Percentiles rank a stretch among this genome's conserved stretches.
These are phyloP conservation scores for Biscogniauxia marginata DNA, from an alignment of 2,329 filamentous ascomycete genomes.

Conservation along the genomic window DNA sequence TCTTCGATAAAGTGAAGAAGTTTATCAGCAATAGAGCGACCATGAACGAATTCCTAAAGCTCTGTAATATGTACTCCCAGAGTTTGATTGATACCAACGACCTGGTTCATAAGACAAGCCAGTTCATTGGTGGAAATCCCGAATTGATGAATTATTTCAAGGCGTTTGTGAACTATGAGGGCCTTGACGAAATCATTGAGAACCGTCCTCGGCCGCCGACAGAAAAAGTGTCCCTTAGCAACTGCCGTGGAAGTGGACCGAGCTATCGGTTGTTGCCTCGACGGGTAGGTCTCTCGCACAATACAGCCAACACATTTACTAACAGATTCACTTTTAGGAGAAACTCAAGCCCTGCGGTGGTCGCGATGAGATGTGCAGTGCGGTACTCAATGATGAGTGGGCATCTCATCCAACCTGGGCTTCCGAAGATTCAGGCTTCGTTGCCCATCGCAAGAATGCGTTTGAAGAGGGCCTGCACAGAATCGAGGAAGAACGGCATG, in stretches of 20 bases:
- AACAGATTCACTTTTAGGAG: conserved; percentile 49
- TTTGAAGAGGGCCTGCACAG: conserved; percentile 93
- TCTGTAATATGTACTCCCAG: conserved; percentile 93
- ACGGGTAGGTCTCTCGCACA: conserved; percentile 46
- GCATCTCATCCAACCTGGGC: conserved; percentile 98
- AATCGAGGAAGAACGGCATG: conserved; percentile 96
- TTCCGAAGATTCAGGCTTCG: conserved; percentile 95
- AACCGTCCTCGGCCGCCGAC: conserved; percentile 73
- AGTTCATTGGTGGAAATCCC: conserved; percentile 83
- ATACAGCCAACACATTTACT: background rate
- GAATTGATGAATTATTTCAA: conserved; percentile 92
- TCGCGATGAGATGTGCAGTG: conserved; percentile 89
- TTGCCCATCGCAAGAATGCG: conserved; percentile 94
- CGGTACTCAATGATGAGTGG: conserved; percentile 96
- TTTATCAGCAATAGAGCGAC: conserved; percentile 88
- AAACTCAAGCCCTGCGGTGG: conserved; percentile 90
- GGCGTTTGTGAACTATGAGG: conserved; percentile 75
- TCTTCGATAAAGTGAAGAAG: conserved; percentile 97
- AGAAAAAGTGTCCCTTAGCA: conserved; percentile 86
- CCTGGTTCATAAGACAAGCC: conserved; percentile 76
- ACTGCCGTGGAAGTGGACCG: conserved; percentile 91
- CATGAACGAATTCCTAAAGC: conserved; percentile 94
- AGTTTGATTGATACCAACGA: conserved; percentile 86
- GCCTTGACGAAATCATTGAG: conserved; percentile 74
- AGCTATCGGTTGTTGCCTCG: conserved; percentile 93